phyloP scores from a whole-genome alignment of 2,329 filamentous ascomycete species.

The Paraphaeosphaeria sporulosa region DNA sequence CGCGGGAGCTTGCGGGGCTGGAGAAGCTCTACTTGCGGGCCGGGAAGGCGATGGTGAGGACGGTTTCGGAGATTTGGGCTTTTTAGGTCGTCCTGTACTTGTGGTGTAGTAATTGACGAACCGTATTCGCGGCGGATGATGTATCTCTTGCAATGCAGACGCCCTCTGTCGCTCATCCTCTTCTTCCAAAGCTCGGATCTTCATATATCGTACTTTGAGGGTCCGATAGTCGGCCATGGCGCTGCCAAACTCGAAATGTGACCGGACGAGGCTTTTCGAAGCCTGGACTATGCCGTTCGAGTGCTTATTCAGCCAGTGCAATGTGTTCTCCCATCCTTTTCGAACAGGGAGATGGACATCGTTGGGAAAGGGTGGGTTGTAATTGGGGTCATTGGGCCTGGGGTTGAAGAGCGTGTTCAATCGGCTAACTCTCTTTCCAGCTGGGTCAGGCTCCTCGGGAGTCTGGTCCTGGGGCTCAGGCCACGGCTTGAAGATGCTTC shows the following conservation, averaged over 20 bases:
- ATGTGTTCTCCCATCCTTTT: slow-evolving; percentile 70
- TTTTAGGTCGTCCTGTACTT: slow-evolving; percentile 74
- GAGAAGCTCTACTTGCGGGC: slow-evolving; percentile 18
- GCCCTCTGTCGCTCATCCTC: slow-evolving; percentile 59
- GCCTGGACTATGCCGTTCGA: slow-evolving; percentile 74
- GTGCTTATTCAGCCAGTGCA: slow-evolving; percentile 85
- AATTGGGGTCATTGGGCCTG: slow-evolving; percentile 65
- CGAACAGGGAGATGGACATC: slow-evolving; percentile 74
- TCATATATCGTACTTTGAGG: slow-evolving; percentile 73
- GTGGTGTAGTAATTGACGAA: slow-evolving; percentile 93
- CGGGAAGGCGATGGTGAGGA: slow-evolving; percentile 31
- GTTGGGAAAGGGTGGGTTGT: slow-evolving; percentile 78
- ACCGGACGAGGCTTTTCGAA: slow-evolving; percentile 75
- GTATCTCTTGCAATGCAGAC: slow-evolving; percentile 37
- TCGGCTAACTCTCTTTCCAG: slow-evolving; percentile 35
- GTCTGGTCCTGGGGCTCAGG: slow-evolving; percentile 37
- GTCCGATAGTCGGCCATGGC: slow-evolving; percentile 79
- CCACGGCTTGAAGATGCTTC: slow-evolving; percentile 72
- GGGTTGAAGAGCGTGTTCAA: slow-evolving; percentile 48
- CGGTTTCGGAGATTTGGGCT: slow-evolving; percentile 51
- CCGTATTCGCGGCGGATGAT: slow-evolving; percentile 64
- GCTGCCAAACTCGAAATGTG: slow-evolving; percentile 83
- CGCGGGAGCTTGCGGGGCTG: slow-evolving; percentile 15
- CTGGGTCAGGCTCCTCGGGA: slow-evolving; percentile 16
- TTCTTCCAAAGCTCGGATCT: slow-evolving; percentile 75